Evolutionary conservation across 2,329 filamentous ascomycete species (phyloP), one percentile per base, ranked within the genome.

Genomic region (Fusarium globosum): DNA sequence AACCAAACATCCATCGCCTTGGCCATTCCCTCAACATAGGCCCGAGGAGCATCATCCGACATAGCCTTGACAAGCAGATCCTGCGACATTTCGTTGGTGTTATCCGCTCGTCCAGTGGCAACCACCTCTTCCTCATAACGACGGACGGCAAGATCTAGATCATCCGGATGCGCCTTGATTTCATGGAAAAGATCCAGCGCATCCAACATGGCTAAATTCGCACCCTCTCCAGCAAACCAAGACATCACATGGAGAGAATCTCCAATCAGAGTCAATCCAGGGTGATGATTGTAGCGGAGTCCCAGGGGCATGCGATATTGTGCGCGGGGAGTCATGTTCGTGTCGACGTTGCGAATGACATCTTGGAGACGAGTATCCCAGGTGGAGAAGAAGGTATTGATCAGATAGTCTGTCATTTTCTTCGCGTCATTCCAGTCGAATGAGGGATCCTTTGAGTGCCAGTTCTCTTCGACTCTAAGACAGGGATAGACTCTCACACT

Each of bases 1-100:
- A 58, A 58, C 55, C 55, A 58, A 58, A 48, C 30, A 28, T 58
- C n/a, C 55, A 58, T 48, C 2, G 55, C 41, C 2, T 36, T 58
- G 0, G 55, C 39, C 39, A 58, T 58, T 12, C 39, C 55, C 1
- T 58, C 41, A 13, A 58, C 55, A 3, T 58, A 58, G 7, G n/a
- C 55, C 15, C 30, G n/a, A 36, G 55, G 55, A 11, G 38, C 28
- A n/a, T 58, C 30, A 36, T 58, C 30, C 7, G 55, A 35, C 55
- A 58, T 58, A 2, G 55, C 41, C 18, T 48, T 58, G 4, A 58
- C 41, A 12, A 48, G 55, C 11, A 58, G 6, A 18, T 58, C 55
- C 38, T 48, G 55, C 13, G 55, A 58, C 39, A 58, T 48, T 6
- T 58, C 55, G 5, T 48, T 58, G 2, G 55, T 58, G 6, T 48